A percentile compares a stretch with the other conserved stretches of the same genome.
Conservation (phyloP, 2,329 filamentous ascomycete genomes). For the Penicillium occitanis region DNA sequence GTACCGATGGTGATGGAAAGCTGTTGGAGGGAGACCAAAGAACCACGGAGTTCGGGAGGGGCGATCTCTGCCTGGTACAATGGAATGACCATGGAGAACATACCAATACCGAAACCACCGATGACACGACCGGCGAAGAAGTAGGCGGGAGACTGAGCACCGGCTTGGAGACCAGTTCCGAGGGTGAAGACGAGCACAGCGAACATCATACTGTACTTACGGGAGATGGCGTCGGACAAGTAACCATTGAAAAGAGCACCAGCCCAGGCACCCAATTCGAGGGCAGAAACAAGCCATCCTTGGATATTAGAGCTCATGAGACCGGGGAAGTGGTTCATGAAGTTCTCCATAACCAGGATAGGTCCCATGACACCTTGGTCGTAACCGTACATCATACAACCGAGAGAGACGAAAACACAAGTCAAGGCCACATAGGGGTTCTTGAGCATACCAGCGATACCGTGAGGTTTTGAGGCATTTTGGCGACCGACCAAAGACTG, state of each 20-base stretch:
- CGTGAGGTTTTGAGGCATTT: conserved; percentile 41
- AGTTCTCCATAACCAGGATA: conserved; percentile 41
- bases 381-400: conserved; percentile 38
- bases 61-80: conserved; percentile 33
- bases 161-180: conserved; percentile 25
- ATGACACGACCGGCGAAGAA: conserved; percentile 33
- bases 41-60: conserved; percentile 19
- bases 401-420: conserved; percentile 37
- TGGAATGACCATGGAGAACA: conserved; percentile 35
- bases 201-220: conserved; percentile 37
- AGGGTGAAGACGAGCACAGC: conserved; percentile 38
- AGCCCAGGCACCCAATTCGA: conserved; percentile 39
- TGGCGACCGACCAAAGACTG: conserved; percentile 42
- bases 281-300: conserved; percentile 25
- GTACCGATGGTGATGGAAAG: conserved; percentile 22
- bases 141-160: conserved; percentile 31
- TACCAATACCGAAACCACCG: conserved; percentile 32
- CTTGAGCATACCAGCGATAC: conserved; percentile 41
- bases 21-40: conserved; percentile 20
- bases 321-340: conserved; percentile 36
- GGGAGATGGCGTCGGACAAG: conserved; percentile 33
- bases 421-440: conserved; percentile 45
- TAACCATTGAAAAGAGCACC: conserved; percentile 34
- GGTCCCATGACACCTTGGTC: conserved; percentile 39
- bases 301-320: conserved; percentile 31